Evolutionary conservation across 495 filamentous ascomycete species (phyloP).

Genomic region (Aspergillus affinis): DNA sequence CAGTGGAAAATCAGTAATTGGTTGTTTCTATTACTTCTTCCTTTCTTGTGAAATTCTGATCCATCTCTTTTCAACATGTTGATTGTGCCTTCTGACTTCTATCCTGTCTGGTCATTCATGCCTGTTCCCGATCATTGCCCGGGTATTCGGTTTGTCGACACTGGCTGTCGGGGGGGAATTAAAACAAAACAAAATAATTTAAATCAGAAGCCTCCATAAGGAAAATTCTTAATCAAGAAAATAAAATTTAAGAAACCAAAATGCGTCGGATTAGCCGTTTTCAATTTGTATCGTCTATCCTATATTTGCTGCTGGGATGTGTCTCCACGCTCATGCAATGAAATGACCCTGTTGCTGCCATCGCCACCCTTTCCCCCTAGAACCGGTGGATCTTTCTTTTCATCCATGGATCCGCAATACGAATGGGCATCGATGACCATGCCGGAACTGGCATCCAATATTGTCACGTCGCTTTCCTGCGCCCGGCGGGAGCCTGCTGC

Average conservation of each 20-base stretch:
- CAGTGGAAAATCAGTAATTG: no score
- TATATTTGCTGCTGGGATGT: neutral
- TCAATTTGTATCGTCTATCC: neutral
- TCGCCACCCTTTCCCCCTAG: neutral
- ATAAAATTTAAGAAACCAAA: neutral
- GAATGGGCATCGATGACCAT: neutral
- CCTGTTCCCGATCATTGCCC: neutral
- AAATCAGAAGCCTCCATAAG: no score
- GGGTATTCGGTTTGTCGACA: neutral
- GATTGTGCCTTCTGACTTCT: no score
- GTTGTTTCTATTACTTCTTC: no score
- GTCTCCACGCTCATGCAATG: neutral
- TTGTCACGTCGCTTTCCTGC: constrained; percentile 24
- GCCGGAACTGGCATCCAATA: constrained; percentile 8
- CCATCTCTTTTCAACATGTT: no score
- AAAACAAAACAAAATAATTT: neutral
- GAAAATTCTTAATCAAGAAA: neutral
- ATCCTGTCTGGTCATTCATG: neutral
- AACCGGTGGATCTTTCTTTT: neutral
- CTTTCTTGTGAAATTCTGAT: neutral
- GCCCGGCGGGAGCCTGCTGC: constrained; percentile 34
- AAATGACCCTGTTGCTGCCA: neutral
- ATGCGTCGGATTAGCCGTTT: neutral
- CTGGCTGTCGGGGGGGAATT: no score
- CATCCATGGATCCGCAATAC: neutral